A percentile compares a stretch with the other conserved stretches of the same genome.
Evolutionary conservation across 257 asterid genomes (phyloP).

Genomic region (Oldenlandia corymbosa): DNA sequence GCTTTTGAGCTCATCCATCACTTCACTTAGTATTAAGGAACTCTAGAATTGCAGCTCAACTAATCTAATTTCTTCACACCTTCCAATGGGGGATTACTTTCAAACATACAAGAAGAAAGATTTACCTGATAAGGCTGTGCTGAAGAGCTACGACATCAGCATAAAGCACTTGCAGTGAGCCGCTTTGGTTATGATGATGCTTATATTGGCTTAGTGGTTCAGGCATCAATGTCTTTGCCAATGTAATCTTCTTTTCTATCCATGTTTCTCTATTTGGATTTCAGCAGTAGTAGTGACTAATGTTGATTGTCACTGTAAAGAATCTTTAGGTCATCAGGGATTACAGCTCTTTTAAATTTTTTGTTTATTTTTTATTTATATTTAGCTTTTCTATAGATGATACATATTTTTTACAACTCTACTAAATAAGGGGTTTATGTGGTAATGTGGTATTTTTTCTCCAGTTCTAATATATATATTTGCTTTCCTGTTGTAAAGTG

Average conservation of each 20-base stretch:
- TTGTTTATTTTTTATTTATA: neutral
- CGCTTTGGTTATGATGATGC: neutral
- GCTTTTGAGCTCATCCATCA: neutral
- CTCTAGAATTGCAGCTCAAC: neutral
- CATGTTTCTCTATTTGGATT: neutral
- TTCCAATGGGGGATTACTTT: neutral
- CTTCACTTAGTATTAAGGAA: neutral
- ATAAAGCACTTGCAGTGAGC: neutral
- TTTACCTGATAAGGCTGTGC: constrained; percentile 4
- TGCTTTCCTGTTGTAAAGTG: neutral
- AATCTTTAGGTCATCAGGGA: constrained; percentile 24
- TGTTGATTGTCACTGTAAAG: constrained; percentile 34
- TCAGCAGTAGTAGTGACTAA: constrained; percentile 13
- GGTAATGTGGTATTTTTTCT: neutral
- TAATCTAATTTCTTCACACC: neutral
- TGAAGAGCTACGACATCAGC: neutral
- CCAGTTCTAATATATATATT: neutral
- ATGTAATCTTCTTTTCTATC: neutral
- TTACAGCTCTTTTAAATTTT: constrained; percentile 8
- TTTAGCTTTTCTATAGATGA: neutral
- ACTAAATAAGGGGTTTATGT: neutral
- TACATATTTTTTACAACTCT: constrained; percentile 4
- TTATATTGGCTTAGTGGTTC: neutral
- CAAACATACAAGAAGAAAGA: neutral
- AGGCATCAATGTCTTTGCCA: constrained; percentile 11